Base-by-base conservation (phyloP, 1,139 yeast genomes). In the Arxiozyma slooffiae region DNA sequence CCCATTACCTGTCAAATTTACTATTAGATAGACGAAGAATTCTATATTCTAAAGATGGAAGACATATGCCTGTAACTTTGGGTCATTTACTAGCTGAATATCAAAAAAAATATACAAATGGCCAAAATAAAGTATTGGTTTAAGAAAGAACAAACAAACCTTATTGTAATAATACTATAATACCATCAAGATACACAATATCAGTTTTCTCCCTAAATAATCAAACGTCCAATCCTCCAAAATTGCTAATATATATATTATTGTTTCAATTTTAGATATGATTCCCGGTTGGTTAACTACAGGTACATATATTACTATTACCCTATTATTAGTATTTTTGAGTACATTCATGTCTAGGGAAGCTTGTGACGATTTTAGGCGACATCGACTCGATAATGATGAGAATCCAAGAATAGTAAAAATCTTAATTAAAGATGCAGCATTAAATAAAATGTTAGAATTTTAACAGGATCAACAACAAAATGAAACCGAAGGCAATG, bases 261-360 rank as follows among this genome's bases (percentile, higher is more conserved):
- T 81, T 9, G 94, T 92, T 23, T 90, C 97, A 2, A 85, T 92
- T 53, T 73, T 90, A 75, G 97, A 92, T 65, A 83, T 90, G 94
- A 84, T 92, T 49, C 98, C 98, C 0, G 81, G 90, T 1, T 92
- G 97, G 97, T 88, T 97, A 3, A 89, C 98, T 3, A 92, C 98
- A 0, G 98, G 97, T 53, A 85, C 88, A n/a, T 88, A 81, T 65
- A 92, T 97, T 2, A 92, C 98, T 1, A 90, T 92, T 59, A 76
- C 90, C 40, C 98, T 98, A 1, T 73, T 92, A 52, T 70, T 84
- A 64, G 78, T 92, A 9, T 92, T 94, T 67, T 85, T 94, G 70
- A 75, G 88, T n/a, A 85, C 92, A 30, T 87, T 97, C 0, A 89
- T 92, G 69, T 80, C 84, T 11, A 77, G 98, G 59, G 98, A 94